Evolutionary conservation across 2,329 filamentous ascomycete species (phyloP), one percentile per base, ranked within the genome.

Genomic region (Lizonia empirigonia): DNA sequence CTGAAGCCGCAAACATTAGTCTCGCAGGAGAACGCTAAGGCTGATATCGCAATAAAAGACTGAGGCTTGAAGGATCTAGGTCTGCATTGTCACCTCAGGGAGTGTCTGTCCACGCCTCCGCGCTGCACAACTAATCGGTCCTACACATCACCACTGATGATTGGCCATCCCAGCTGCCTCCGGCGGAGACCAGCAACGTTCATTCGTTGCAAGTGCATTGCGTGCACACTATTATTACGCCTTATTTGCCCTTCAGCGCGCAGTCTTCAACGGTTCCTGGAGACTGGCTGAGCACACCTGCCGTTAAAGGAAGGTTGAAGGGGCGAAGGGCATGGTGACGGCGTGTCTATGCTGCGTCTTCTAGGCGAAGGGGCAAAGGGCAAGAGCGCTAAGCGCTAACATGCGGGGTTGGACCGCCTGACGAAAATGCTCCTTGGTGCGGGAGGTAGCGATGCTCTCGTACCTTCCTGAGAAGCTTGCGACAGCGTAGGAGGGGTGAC

Each of bases 111-210:
- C 13, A 33, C 12, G 18, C 27, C 32, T 48, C 44, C 34, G 29
- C 38, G 42, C 38, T 47, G 34, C 44, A 35, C 42, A 42, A 53
- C 44, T 53, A 53, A 53, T 47, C 44, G 38, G 38, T 44, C 50
- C 50, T 53, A 53, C 50, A 53, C 44, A 53, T 48, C 44, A 39
- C 13, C 29, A 34, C 7, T 19, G 10, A 19, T 44, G 41, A 53
- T 53, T 53, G 50, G 50, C 26, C 34, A n/a, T 15, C 13, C 5
- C 22, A n/a, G 20, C 33, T 38, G 50, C 50, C 44, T 26, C 20
- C 50, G 50, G 37, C 37, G 19, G 9, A 32, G 29, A 33, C 37
- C 44, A 27, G 23, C 44, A 19, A n/a, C 32, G 38, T 16, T 35
- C 24, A 33, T 19, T 22, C 26, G 38, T 52, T 47, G 35, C 46